phyloP scores from a whole-genome alignment of 2,329 filamentous ascomycete genomes.

The Xylariaceae sp. region DNA sequence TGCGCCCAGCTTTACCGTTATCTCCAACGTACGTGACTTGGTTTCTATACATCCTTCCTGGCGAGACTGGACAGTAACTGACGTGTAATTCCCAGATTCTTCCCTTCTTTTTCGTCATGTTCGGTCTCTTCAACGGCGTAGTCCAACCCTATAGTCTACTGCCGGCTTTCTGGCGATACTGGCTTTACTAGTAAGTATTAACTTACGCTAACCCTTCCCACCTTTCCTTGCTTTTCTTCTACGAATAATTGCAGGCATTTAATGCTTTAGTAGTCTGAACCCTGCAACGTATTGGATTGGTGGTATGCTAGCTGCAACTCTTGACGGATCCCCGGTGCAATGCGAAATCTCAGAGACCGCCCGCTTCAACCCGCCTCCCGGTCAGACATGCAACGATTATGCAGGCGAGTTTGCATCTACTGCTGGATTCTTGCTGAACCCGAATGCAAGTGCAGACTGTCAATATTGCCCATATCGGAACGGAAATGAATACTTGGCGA shows the following conservation, averaged over 20 bases:
- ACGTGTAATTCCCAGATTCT: slow-evolving; percentile 43
- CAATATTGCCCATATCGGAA: slow-evolving; percentile 64
- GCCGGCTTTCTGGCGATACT: slow-evolving; percentile 70
- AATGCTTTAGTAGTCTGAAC: slow-evolving; percentile 41
- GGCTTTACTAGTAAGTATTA: slow-evolving; percentile 59
- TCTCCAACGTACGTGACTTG: slow-evolving; percentile 57
- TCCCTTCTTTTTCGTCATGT: slow-evolving; percentile 80
- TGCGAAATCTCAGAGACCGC: slow-evolving; percentile 44
- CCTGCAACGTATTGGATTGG: slow-evolving; percentile 66
- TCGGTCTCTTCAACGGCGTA: slow-evolving; percentile 74
- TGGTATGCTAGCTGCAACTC: slow-evolving; percentile 63
- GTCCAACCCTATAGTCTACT: slow-evolving; percentile 65
- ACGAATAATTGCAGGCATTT: too few relatives aligned
- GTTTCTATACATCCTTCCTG: not conserved
- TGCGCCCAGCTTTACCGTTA: slow-evolving; percentile 74
- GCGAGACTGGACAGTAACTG: not conserved
- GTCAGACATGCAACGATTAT: slow-evolving; percentile 63
- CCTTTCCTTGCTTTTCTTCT: too few relatives aligned
- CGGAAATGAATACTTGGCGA: slow-evolving; percentile 61
- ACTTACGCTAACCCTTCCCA: too few relatives aligned
- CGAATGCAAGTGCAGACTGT: slow-evolving; percentile 56
- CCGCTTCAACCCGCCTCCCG: slow-evolving; percentile 58
- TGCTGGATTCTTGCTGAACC: slow-evolving; percentile 64
- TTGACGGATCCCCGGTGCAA: slow-evolving; percentile 48
- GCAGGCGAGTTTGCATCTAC: slow-evolving; percentile 57